phyloP scores from a whole-genome alignment of 2,329 filamentous ascomycete genomes.

The Aureobasidium mangrovei region DNA sequence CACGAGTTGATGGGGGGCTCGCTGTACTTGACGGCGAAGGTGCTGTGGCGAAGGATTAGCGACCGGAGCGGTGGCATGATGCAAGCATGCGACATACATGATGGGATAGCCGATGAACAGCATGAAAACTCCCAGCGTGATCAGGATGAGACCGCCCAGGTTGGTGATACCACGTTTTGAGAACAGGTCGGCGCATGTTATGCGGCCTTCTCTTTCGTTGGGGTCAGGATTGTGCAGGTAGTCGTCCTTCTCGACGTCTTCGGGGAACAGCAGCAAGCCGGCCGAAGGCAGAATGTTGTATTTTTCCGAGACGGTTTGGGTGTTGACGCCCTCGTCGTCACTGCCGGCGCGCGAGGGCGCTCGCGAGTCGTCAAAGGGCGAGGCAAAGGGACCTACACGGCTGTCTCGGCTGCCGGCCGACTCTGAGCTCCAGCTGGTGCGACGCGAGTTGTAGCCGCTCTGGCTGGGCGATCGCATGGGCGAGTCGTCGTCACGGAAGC shows the following conservation, averaged over 20 bases:
- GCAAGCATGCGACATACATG: constrained; percentile 43
- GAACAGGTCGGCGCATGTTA: constrained; percentile 52
- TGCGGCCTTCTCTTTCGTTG: constrained; percentile 50
- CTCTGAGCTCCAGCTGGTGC: constrained; percentile 59
- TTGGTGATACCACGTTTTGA: constrained; percentile 56
- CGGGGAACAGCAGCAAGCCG: constrained; percentile 57
- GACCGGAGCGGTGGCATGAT: not conserved
- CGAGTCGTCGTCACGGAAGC: constrained; percentile 45
- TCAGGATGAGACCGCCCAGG: constrained; percentile 51
- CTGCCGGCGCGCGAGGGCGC: constrained; percentile 52
- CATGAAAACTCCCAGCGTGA: constrained; percentile 52
- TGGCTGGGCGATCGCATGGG: constrained; percentile 41
- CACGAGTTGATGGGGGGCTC: constrained; percentile 30
- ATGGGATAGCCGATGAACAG: constrained; percentile 63
- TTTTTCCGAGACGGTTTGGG: constrained; percentile 64
- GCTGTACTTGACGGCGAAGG: constrained; percentile 44
- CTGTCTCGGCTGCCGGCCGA: constrained; percentile 44
- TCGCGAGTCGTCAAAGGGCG: constrained; percentile 52
- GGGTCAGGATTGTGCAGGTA: constrained; percentile 63
- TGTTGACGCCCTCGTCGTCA: constrained; percentile 58
- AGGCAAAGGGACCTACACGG: constrained; percentile 40
- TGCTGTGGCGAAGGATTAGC: constrained; percentile 33
- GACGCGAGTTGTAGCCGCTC: constrained; percentile 48
- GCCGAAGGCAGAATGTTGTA: constrained; percentile 63
- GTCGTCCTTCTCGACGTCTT: constrained; percentile 67